phyloP scores from a whole-genome alignment of 1,284 basidiomycete species.

The Ustilago shanxiensis region DNA sequence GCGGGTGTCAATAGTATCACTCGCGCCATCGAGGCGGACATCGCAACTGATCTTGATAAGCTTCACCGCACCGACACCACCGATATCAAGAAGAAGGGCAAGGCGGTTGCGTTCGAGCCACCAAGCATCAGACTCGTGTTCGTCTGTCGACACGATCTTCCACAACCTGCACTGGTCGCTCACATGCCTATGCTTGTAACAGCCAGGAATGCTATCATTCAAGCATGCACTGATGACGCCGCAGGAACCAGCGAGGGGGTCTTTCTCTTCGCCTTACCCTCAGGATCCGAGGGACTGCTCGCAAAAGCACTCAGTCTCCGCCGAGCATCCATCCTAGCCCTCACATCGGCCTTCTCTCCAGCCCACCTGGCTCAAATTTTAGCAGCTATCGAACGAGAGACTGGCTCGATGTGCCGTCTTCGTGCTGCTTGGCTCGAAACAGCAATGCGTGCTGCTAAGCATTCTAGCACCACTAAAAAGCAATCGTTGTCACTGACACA shows the following conservation, averaged over 20 bases:
- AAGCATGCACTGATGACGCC: neutral
- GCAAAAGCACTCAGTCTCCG: constrained; percentile 29
- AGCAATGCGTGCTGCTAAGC: constrained; percentile 21
- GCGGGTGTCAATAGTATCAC: constrained; percentile 51
- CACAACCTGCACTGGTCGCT: constrained; percentile 29
- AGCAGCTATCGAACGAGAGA: constrained; percentile 24
- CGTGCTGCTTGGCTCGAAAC: constrained; percentile 43
- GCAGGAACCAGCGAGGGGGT: neutral
- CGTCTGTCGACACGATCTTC: constrained; percentile 46
- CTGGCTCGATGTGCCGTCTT: constrained; percentile 13
- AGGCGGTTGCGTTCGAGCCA: neutral
- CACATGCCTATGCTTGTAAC: constrained; percentile 50
- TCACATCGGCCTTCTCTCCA: constrained; percentile 20
- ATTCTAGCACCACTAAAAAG: neutral
- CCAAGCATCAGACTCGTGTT: constrained; percentile 33
- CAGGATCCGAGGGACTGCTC: constrained; percentile 29
- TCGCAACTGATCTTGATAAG: constrained; percentile 13
- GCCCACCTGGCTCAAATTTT: constrained; percentile 9
- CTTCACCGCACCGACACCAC: neutral
- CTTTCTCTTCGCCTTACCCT: constrained; percentile 39
- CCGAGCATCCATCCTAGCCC: constrained; percentile 26
- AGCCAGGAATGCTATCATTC: constrained; percentile 34
- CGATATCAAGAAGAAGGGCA: constrained; percentile 17
- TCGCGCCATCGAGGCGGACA: constrained; percentile 34
- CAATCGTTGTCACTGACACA: constrained; percentile 6